Evolutionary conservation across 371 early-diverging fungal species (phyloP).

Genomic region (Haplosporangium sp.): DNA sequence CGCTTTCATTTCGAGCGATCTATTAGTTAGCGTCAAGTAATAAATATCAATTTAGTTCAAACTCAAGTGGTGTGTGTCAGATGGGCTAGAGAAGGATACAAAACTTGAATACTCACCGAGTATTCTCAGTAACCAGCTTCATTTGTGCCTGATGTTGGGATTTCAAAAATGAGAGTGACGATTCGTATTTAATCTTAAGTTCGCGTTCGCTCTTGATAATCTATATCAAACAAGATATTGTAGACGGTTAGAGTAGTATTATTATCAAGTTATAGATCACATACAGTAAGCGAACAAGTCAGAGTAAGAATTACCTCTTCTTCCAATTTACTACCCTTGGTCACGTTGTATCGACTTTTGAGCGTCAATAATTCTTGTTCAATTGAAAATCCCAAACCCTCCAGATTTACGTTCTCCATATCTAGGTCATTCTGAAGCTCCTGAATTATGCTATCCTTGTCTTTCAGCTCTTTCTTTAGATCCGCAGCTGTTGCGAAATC

Average conservation of each 20-base stretch:
- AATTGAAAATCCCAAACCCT: conserved; percentile 28
- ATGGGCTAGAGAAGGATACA: no score
- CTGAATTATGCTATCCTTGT: conserved; percentile 9
- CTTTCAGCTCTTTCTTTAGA: not conserved
- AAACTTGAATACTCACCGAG: not conserved
- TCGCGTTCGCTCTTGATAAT: conserved; percentile 14
- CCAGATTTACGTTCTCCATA: conserved; percentile 12
- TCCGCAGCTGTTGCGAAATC: not conserved
- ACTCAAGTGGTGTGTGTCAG: no score
- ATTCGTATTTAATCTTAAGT: conserved; percentile 19
- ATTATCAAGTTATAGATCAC: not conserved
- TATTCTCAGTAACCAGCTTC: conserved; percentile 14
- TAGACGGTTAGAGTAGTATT: not conserved
- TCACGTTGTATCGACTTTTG: conserved; percentile 13
- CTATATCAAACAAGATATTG: conserved; percentile 6
- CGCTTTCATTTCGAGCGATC: conserved; percentile 14
- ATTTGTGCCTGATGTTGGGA: conserved; percentile 1
- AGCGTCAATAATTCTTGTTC: conserved; percentile 35
- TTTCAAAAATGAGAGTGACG: conserved; percentile 1
- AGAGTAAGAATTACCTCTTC: conserved; percentile 24
- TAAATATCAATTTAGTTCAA: not conserved
- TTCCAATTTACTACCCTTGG: conserved; percentile 29
- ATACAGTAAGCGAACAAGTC: not conserved
- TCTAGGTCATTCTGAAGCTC: conserved; percentile 16
- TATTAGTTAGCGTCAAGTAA: not conserved